A percentile compares a stretch with the other conserved stretches of the same genome.
phyloP scores from a whole-genome alignment of 202 grass and related monocot species.

The Musa balbisiana region DNA sequence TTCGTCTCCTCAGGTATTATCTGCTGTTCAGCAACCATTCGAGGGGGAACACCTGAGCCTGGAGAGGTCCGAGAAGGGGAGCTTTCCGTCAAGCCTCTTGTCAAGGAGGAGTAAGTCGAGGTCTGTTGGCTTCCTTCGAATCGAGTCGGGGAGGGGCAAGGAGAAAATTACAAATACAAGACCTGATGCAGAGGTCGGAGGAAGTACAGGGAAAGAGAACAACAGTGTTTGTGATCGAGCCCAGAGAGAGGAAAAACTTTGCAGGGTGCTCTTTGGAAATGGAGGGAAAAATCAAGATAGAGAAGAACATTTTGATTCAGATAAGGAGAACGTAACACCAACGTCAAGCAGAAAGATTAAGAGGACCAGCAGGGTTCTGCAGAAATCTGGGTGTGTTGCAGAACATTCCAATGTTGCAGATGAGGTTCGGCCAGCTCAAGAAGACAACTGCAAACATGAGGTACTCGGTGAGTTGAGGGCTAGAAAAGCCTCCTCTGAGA shows the following conservation, averaged over 20 bases:
- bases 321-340: constrained; percentile 13
- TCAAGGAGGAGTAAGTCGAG: constrained; percentile 59
- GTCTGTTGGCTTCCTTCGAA: constrained; percentile 53
- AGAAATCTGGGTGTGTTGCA: constrained; percentile 10
- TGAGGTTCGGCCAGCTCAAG: not conserved
- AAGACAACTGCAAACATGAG: not conserved
- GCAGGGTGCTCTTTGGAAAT: not conserved
- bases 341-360: not conserved
- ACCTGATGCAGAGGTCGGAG: constrained; percentile 14
- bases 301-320: constrained; percentile 3
- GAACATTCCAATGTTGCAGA: not conserved
- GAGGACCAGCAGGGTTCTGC: not conserved
- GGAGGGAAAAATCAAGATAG: not conserved
- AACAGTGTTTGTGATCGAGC: not conserved
- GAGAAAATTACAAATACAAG: constrained; percentile 31
- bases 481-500: not conserved
- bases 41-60: not conserved
- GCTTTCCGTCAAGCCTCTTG: constrained; percentile 32
- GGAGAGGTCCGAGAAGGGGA: constrained; percentile 27
- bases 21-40: constrained; percentile 6
- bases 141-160: constrained; percentile 54
- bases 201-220: not conserved
- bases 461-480: no score
- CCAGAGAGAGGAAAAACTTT: not conserved
- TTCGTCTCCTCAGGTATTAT: not conserved